Percentiles rank a stretch among this genome's conserved stretches.
Evolutionary conservation across 306 rosid genomes (phyloP).

Genomic region (Malus sieversii): DNA sequence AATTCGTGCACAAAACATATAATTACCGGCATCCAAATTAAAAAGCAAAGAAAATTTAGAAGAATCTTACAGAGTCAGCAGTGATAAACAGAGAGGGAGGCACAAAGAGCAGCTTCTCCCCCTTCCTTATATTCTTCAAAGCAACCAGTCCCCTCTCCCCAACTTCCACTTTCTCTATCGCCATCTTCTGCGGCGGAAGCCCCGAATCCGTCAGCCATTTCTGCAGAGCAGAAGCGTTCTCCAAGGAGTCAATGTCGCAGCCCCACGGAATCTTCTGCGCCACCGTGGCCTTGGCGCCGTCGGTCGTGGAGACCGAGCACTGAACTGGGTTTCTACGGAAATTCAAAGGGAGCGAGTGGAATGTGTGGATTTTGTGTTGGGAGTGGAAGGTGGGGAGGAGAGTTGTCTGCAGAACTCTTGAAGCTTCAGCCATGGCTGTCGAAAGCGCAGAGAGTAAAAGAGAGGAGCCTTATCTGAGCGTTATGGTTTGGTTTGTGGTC

Average conservation of each 20-base stretch:
- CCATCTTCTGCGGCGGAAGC: conserved; percentile 92
- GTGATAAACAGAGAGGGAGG: conserved; percentile 74
- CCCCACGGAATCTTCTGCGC: conserved; percentile 65
- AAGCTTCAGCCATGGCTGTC: conserved; percentile 67
- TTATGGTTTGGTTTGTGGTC: not conserved
- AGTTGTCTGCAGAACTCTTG: conserved; percentile 29
- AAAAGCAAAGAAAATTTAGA: not conserved
- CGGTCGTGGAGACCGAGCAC: conserved; percentile 47
- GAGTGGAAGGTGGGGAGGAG: conserved; percentile 33
- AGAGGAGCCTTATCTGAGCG: conserved; percentile 43
- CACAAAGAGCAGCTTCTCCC: conserved; percentile 86
- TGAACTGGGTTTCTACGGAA: conserved; percentile 32
- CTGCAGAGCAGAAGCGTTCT: conserved; percentile 67
- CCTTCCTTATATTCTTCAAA: conserved; percentile 75
- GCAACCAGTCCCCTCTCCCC: conserved; percentile 97
- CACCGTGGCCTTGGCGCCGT: conserved; percentile 13
- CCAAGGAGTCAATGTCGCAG: conserved; percentile 74
- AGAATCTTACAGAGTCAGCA: conserved; percentile 53
- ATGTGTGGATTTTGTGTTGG: conserved; percentile 16
- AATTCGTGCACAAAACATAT: no score
- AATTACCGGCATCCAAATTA: no score
- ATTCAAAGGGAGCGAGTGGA: conserved; percentile 17
- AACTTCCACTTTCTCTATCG: conserved; percentile 60
- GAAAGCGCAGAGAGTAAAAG: not conserved
- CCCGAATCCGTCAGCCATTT: conserved; percentile 72